These are phyloP conservation scores for Lentinula boryana DNA, from an alignment of 768 basidiomycete genomes.

Conservation along the genomic window DNA sequence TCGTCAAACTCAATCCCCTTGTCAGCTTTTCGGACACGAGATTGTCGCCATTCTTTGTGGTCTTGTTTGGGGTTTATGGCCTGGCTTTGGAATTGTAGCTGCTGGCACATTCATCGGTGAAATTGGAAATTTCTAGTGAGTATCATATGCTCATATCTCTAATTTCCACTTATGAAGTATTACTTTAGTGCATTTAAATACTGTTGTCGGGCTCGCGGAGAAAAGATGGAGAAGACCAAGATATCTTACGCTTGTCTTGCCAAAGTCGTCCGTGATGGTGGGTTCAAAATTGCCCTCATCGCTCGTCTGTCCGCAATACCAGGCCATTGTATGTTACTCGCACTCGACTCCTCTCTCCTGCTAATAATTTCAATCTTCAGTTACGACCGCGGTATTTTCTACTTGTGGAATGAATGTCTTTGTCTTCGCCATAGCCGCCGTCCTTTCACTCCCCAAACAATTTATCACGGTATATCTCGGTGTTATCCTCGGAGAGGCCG, in stretches of 20 bases:
- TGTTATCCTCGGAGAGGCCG: constrained; percentile 59
- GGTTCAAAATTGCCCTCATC: constrained; percentile 77
- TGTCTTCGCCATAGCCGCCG: constrained; percentile 71
- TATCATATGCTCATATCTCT: constrained; percentile 7
- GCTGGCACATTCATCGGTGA: constrained; percentile 84
- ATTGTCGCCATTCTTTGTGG: constrained; percentile 86
- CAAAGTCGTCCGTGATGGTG: constrained; percentile 76
- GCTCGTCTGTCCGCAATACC: constrained; percentile 80
- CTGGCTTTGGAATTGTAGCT: constrained; percentile 81
- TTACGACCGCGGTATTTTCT: constrained; percentile 84
- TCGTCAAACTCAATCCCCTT: background rate
- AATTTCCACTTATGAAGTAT: background rate
- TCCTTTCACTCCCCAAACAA: constrained; percentile 86
- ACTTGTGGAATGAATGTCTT: constrained; percentile 84
- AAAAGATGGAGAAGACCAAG: constrained; percentile 59
- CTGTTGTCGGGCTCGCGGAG: constrained; percentile 67
- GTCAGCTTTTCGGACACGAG: constrained; percentile 87
- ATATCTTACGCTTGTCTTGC: constrained; percentile 58
- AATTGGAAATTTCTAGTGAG: constrained; percentile 83
- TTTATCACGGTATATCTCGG: constrained; percentile 90
- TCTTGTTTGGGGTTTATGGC: constrained; percentile 84
- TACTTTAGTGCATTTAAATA: constrained; percentile 71
- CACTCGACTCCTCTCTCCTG: background rate
- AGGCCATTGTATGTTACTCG: constrained; percentile 60
- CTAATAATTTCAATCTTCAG: constrained; percentile 26